Percentiles rank a stretch among this genome's conserved stretches.
Conservation (phyloP, 345 rosid genomes). For the Crucihimalaya himalaica region DNA sequence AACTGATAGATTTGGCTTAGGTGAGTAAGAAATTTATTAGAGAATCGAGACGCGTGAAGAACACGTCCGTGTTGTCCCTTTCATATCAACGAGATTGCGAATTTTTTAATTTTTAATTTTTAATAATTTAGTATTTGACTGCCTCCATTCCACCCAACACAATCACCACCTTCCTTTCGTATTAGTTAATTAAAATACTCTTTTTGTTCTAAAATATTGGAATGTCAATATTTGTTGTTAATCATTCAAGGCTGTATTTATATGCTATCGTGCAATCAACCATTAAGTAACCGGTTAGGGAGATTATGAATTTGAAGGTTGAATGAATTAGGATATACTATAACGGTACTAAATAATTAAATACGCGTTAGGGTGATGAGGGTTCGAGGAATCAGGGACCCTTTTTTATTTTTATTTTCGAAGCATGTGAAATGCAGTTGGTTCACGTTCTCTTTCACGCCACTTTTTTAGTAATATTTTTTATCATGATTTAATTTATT, state of each 20-base stretch:
- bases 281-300: background rate
- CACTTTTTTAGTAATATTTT: background rate
- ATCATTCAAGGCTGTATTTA: conserved; percentile 16
- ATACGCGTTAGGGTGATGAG: conserved; percentile 1
- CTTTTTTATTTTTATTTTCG: background rate
- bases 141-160: conserved; percentile 43
- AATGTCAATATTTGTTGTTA: conserved; percentile 16
- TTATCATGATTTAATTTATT: background rate
- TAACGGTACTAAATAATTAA: background rate
- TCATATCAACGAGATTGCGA: conserved; percentile 17
- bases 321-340: conserved; percentile 6
- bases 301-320: conserved; percentile 15
- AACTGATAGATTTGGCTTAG: conserved; percentile 20
- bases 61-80: conserved; percentile 33
- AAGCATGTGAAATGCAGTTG: conserved; percentile 41
- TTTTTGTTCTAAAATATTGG: conserved; percentile 4
- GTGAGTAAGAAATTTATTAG: background rate
- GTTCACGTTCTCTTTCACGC: conserved; percentile 31
- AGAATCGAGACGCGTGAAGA: conserved; percentile 24
- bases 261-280: conserved; percentile 27
- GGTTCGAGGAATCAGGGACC: conserved; percentile 21
- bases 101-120: background rate
- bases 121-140: conserved; percentile 30
- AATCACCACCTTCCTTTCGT: conserved; percentile 26
- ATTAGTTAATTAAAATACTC: background rate